Conservation (phyloP, 164 flowering plant genomes). For the Warburgia ugandensis region DNA sequence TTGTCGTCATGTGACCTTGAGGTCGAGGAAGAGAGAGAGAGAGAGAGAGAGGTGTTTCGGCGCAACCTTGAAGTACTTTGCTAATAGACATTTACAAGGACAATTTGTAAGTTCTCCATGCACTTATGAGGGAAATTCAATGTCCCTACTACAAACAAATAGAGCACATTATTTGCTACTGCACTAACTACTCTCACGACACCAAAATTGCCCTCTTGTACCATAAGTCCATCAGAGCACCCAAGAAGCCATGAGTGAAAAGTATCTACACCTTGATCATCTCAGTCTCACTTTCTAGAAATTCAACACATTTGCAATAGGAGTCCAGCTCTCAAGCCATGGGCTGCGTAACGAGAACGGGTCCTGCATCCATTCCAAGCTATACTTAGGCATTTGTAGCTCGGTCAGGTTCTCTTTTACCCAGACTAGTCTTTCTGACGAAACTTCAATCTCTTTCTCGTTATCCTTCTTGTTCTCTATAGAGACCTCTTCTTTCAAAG, state of each 20-base stretch:
- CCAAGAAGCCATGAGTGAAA: not conserved
- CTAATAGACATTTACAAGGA: too few relatives aligned
- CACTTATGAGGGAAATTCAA: too few relatives aligned
- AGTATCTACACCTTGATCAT: not conserved
- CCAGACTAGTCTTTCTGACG: constrained; percentile 10
- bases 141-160: too few relatives aligned
- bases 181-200: too few relatives aligned
- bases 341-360: constrained; percentile 46
- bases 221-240: not conserved
- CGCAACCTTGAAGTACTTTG: too few relatives aligned
- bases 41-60: too few relatives aligned
- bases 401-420: constrained; percentile 36
- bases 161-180: too few relatives aligned
- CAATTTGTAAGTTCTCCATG: too few relatives aligned
- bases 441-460: constrained; percentile 7
- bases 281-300: constrained; percentile 5
- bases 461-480: constrained; percentile 4
- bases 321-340: constrained; percentile 47
- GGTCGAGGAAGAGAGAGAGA: too few relatives aligned
- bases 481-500: not conserved
- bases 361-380: constrained; percentile 59
- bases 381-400: constrained; percentile 52
- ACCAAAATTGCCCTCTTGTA: not conserved
- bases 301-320: constrained; percentile 14
- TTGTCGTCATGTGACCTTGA: too few relatives aligned